Percentiles rank a stretch among this genome's conserved stretches.
phyloP scores from a whole-genome alignment of 2,329 filamentous ascomycete genomes.

The Aspergillus sp. region DNA sequence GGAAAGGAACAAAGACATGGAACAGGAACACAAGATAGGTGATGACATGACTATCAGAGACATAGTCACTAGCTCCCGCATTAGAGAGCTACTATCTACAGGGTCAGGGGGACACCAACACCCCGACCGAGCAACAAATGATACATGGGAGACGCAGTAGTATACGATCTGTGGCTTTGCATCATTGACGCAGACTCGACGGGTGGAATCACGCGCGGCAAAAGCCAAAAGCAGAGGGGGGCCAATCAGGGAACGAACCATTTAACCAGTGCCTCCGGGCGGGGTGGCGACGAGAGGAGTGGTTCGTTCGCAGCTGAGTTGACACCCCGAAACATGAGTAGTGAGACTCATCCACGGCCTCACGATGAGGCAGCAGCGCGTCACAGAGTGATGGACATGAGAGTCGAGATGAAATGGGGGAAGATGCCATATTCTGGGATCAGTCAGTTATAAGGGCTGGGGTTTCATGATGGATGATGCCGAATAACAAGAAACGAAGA shows the following conservation, averaged over 20 bases:
- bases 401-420: neutral
- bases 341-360: neutral
- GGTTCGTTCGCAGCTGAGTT: slow-evolving; percentile 1
- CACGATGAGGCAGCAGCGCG: neutral
- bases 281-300: slow-evolving; percentile 22
- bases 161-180: slow-evolving; percentile 6
- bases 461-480: no score
- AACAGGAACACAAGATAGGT: neutral
- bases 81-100: neutral
- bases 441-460: no score
- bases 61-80: neutral
- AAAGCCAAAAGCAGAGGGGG: slow-evolving; percentile 8
- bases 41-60: neutral
- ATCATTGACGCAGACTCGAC: slow-evolving; percentile 16
- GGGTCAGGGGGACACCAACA: neutral
- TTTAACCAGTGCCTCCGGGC: slow-evolving; percentile 14
- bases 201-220: slow-evolving; percentile 16
- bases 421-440: no score
- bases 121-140: slow-evolving; percentile 3
- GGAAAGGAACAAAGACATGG: neutral
- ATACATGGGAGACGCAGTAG: slow-evolving; percentile 8
- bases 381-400: neutral
- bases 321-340: neutral
- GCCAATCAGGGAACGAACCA: slow-evolving; percentile 21
- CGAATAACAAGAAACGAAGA: neutral